Evolutionary conservation across 1,139 yeast species (phyloP), one percentile per base, ranked within the genome.

Genomic region (Suhomyces taliae): DNA sequence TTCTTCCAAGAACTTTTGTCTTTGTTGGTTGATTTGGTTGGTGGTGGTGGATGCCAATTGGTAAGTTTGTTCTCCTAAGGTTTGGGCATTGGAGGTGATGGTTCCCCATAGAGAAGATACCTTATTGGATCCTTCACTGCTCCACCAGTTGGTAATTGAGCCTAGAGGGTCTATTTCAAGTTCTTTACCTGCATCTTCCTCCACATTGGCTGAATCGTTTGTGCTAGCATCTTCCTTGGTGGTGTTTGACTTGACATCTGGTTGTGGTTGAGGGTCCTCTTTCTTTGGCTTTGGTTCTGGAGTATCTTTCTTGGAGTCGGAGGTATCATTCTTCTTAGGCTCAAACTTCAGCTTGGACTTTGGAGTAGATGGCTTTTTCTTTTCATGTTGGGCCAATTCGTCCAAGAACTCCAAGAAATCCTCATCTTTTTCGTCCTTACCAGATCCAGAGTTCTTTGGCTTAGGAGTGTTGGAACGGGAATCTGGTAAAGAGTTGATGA

Each of bases 321-420:
- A 19, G 24, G 24, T 19, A 1, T 42, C 52, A 48, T 51, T 59
- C 55, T 61, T 66, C 51, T 60, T 65, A 14, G 72, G 72, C 49
- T 65, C 70, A 26, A 60, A 55, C 49, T 54, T 55, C 46, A 40
- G 45, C 8, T 43, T 39, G 11, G 55, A 50, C 34, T 58, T 56
- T 14, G 62, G 58, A 10, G 57, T 53, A 4, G 55, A 35, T 1
- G 65, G 54, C 43, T 62, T 66, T 52, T 64, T 68, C 55, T 64
- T 68, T 39, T 74, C 77, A 51, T 72, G 77, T 36, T 72, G 76
- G 31, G 82, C 89, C 54, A 93, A 72, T 61, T 91, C 95, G 62
- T 91, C 97, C 52, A 93, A 72, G 59, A 93, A 91, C 34, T 89
- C 96, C 60, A 91, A 72, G 40, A 93, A 83, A 55, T 91, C 97